Conservation (phyloP, 1,284 basidiomycete species). For the Schizophyllum commune region DNA sequence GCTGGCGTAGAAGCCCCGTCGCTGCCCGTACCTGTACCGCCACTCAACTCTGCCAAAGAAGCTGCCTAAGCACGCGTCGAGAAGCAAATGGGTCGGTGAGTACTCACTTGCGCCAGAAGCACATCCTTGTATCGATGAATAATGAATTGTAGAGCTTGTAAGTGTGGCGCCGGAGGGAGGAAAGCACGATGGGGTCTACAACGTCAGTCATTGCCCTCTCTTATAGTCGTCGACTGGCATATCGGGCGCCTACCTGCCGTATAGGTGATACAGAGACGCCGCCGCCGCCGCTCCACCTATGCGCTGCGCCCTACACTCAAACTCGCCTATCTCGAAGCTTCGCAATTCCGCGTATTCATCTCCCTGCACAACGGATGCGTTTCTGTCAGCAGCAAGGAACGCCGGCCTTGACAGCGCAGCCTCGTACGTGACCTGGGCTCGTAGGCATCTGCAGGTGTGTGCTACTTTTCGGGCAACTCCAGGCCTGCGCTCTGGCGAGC, state of each 20-base stretch:
- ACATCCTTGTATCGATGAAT: background rate
- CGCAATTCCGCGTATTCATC: background rate
- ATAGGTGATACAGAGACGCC: background rate
- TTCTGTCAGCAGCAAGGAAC: background rate
- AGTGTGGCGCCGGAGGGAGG: too few relatives aligned
- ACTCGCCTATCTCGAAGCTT: background rate
- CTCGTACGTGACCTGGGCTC: background rate
- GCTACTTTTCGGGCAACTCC: background rate
- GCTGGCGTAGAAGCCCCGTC: background rate
- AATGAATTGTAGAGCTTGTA: too few relatives aligned
- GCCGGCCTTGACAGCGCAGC: background rate
- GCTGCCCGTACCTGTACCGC: background rate
- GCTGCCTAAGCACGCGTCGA: background rate
- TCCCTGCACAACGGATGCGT: background rate
- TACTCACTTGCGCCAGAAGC: background rate
- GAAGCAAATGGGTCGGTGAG: background rate
- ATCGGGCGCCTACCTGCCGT: background rate
- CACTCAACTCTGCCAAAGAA: background rate
- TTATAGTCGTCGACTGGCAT: background rate
- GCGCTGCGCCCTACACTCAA: background rate
- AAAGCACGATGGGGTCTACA: too few relatives aligned
- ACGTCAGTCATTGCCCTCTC: too few relatives aligned
- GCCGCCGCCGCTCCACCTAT: background rate
- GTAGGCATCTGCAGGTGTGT: too few relatives aligned
- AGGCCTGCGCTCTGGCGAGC: background rate